Evolutionary conservation across 805 yeast genomes (phyloP).

Genomic region (Wickerhamomyces chaumierensis): DNA sequence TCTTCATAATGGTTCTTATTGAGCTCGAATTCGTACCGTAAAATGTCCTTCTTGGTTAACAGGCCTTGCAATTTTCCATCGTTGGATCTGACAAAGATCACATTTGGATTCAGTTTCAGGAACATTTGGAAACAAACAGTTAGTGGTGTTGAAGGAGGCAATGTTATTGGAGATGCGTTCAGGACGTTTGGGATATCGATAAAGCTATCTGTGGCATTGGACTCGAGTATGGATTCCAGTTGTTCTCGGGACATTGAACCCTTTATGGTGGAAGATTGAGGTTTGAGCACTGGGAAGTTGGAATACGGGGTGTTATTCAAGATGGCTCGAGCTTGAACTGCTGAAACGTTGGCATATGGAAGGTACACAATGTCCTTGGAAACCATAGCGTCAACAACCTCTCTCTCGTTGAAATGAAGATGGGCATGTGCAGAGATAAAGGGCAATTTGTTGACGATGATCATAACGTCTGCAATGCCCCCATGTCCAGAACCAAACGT

Average conservation of each 20-base stretch:
- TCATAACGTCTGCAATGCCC: constrained; percentile 96
- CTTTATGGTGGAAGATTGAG: constrained; percentile 24
- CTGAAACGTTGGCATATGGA: constrained; percentile 18
- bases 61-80: constrained; percentile 57
- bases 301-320: constrained; percentile 25
- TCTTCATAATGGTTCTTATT: constrained; percentile 7
- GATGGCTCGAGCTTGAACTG: constrained; percentile 7
- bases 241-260: constrained; percentile 36
- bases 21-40: constrained; percentile 41
- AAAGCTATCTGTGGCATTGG: neutral
- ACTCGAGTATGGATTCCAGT: neutral
- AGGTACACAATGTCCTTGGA: constrained; percentile 24
- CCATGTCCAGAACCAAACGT: constrained; percentile 49
- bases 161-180: constrained; percentile 51
- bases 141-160: constrained; percentile 40
- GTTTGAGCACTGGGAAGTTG: constrained; percentile 45
- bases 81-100: constrained; percentile 48
- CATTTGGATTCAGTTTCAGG: constrained; percentile 68
- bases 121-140: constrained; percentile 59
- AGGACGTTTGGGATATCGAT: constrained; percentile 15
- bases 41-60: constrained; percentile 76
- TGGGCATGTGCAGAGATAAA: constrained; percentile 65
- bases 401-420: constrained; percentile 36
- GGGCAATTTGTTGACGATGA: constrained; percentile 80
- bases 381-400: constrained; percentile 55